Conservation (phyloP, 1,139 yeast species). For the Arxiozyma slooffiae region DNA sequence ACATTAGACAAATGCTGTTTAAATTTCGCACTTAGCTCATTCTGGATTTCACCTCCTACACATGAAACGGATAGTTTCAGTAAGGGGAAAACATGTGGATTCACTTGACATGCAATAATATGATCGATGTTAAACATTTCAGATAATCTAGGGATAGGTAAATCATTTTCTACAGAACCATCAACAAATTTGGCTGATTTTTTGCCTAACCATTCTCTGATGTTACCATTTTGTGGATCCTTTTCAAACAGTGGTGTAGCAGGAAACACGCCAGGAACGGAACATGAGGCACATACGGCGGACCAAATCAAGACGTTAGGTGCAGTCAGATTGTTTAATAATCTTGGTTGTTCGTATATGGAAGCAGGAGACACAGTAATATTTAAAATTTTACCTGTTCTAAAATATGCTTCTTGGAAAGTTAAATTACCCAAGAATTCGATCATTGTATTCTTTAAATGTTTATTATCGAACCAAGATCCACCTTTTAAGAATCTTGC, state of each 20-base stretch:
- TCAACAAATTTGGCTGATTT: slow-evolving; percentile 71
- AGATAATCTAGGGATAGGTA: slow-evolving; percentile 79
- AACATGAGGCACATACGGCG: slow-evolving; percentile 94
- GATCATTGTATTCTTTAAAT: slow-evolving; percentile 63
- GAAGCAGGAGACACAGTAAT: slow-evolving; percentile 86
- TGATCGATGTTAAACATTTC: slow-evolving; percentile 97
- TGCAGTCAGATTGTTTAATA: slow-evolving; percentile 82
- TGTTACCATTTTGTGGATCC: slow-evolving; percentile 53
- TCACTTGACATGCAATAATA: slow-evolving; percentile 92
- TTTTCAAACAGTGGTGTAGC: slow-evolving; percentile 80
- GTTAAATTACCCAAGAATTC: slow-evolving; percentile 84
- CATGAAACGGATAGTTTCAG: slow-evolving; percentile 55
- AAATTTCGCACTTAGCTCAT: slow-evolving; percentile 46
- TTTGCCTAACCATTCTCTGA: slow-evolving; percentile 65
- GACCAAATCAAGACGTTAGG: slow-evolving; percentile 94
- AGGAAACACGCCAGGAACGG: slow-evolving; percentile 85
- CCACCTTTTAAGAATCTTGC: slow-evolving; percentile 46
- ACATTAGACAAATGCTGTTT: slow-evolving; percentile 46
- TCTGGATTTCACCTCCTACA: slow-evolving; percentile 62
- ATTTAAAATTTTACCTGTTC: slow-evolving; percentile 76
- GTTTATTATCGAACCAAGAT: slow-evolving; percentile 74
- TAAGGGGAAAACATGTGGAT: slow-evolving; percentile 90
- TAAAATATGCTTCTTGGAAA: slow-evolving; percentile 85
- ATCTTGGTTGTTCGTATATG: slow-evolving; percentile 68
- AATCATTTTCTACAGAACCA: slow-evolving; percentile 90